Evolutionary conservation across 441 rosid species (phyloP).

Genomic region (Gossypium lobatum): DNA sequence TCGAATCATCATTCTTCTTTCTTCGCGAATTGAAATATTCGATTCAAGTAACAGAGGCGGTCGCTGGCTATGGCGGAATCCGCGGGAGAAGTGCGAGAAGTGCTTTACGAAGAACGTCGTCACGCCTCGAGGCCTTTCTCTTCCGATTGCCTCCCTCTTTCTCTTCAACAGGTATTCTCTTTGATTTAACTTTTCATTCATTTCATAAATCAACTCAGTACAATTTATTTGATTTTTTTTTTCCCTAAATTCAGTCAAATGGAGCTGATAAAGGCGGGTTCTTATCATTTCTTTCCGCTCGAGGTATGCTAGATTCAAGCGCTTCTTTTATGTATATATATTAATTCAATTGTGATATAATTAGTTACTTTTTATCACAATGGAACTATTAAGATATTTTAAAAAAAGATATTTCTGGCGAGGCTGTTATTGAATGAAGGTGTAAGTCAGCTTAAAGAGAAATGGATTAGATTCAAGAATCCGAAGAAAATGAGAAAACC

Average conservation of each 20-base stretch:
- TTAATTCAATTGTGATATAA: not conserved
- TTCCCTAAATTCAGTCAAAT: slow-evolving; percentile 34
- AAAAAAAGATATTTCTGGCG: not conserved
- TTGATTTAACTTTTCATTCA: not conserved
- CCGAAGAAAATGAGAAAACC: slow-evolving; percentile 40
- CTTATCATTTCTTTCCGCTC: slow-evolving; percentile 39
- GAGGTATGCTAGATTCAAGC: slow-evolving; percentile 29
- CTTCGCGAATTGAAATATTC: not conserved
- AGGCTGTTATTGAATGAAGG: slow-evolving; percentile 36
- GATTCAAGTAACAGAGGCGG: not conserved
- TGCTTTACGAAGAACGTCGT: slow-evolving; percentile 63
- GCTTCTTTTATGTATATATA: slow-evolving; percentile 1
- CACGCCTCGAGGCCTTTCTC: slow-evolving; percentile 57
- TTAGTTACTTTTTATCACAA: not conserved
- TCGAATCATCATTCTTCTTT: not conserved
- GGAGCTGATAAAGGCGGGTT: slow-evolving; percentile 43
- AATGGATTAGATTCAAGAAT: slow-evolving; percentile 52
- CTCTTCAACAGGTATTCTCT: slow-evolving; percentile 43
- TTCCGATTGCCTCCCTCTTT: slow-evolving; percentile 65
- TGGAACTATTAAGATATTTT: slow-evolving; percentile 1
- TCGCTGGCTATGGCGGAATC: slow-evolving; percentile 25
- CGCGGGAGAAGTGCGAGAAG: slow-evolving; percentile 26
- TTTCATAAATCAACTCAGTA: slow-evolving; percentile 10
- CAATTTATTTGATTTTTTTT: not conserved
- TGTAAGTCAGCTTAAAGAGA: slow-evolving; percentile 59